Base-by-base conservation (phyloP, 129 eudicot species). In the Ambrosia artemisiifolia region DNA sequence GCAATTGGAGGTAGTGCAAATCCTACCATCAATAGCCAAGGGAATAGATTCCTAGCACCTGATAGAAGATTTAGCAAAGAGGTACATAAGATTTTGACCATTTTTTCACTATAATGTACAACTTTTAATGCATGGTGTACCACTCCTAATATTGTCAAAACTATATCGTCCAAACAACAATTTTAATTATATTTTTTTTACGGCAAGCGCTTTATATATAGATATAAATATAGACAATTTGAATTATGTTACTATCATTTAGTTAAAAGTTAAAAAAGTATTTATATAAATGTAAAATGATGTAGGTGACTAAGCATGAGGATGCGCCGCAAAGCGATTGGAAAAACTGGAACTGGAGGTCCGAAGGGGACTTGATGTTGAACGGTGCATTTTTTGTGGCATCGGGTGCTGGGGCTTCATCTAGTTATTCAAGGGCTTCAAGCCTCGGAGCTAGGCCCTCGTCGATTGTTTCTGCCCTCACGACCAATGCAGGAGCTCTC, bases 281-380 rank as follows among this genome's bases (percentile, higher is more conserved):
- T 20, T 18, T 74, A 32, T 32, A 17, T 2, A 11, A 65, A 65
- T 11, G 54, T 14, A 32, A 65, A 28, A 28, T 2, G 47, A 16
- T 71, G 28, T 62, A 86, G 91, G 91, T 86, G 77, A 86, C 91
- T 6, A 86, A 86, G 38, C 87, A 86, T n/a, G 91, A 83, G 63
- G 85, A 80, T 66, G 91, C 91, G 74, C 91, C 91, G 2, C 69
- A 86, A 10, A 77, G 65, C 7, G 40, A 83, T 1, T 86, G 91
- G 91, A 86, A 77, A 57, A 42, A 60, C 32, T 86, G 91, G 65
- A 60, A 60, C 3, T 60, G 65, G 65, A 60, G 65, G 65, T 60
- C 65, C 2, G 65, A 60, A 60, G 91, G 90, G 2, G 91, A 86
- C 57, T 74, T 86, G 35, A 66, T 86, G 86, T 48, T 86, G 33